Evolutionary conservation across 2,329 filamentous ascomycete genomes (phyloP).

Genomic region (Calonectria leucothoes): DNA sequence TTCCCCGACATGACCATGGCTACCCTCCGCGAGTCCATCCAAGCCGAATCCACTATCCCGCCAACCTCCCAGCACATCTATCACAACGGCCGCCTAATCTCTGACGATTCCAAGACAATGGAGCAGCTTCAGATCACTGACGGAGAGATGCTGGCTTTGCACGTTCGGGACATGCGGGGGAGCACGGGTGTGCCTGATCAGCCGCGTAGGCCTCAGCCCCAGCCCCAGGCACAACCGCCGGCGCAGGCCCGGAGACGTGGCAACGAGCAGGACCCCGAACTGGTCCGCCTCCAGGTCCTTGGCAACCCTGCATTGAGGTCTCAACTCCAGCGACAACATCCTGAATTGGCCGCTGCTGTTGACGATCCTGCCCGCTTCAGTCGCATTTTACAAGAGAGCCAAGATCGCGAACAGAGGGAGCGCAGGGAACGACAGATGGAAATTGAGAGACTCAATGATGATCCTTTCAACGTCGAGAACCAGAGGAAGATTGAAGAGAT

Average conservation of each 20-base stretch:
- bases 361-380: constrained; percentile 83
- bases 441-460: constrained; percentile 87
- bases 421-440: constrained; percentile 84
- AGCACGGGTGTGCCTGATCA: constrained; percentile 56
- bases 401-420: constrained; percentile 76
- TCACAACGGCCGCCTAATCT: constrained; percentile 86
- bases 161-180: constrained; percentile 73
- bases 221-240: neutral
- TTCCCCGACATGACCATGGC: constrained; percentile 85
- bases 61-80: constrained; percentile 84
- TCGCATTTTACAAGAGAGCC: constrained; percentile 75
- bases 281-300: constrained; percentile 83
- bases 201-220: constrained; percentile 41
- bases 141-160: constrained; percentile 92
- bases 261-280: constrained; percentile 76
- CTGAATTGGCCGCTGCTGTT: constrained; percentile 80
- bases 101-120: constrained; percentile 82
- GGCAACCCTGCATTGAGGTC: constrained; percentile 79
- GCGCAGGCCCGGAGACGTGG: constrained; percentile 46
- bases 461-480: constrained; percentile 93
- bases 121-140: constrained; percentile 84
- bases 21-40: constrained; percentile 87
- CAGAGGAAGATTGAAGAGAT: constrained; percentile 96
- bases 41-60: constrained; percentile 83
- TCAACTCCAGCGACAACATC: constrained; percentile 77